Evolutionary conservation across 2,329 filamentous ascomycete genomes (phyloP).

Genomic region (Xylariaceae sp.): DNA sequence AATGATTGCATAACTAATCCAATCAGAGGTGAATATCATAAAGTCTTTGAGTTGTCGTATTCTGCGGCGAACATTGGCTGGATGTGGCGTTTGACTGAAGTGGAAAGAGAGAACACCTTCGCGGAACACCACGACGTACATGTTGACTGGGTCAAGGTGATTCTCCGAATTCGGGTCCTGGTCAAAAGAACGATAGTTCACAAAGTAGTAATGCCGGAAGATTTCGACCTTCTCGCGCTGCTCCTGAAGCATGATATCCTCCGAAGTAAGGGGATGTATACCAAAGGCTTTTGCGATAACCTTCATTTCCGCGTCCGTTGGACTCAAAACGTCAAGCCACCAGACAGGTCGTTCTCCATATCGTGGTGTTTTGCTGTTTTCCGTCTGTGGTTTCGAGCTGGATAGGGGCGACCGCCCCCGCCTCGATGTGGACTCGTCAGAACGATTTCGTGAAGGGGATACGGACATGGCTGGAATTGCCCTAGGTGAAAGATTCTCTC

Average conservation of each 20-base stretch:
- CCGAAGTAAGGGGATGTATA: slow-evolving; percentile 89
- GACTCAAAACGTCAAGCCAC: slow-evolving; percentile 90
- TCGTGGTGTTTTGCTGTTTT: slow-evolving; percentile 34
- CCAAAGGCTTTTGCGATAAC: slow-evolving; percentile 87
- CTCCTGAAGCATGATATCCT: slow-evolving; percentile 97
- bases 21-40: slow-evolving; percentile 85
- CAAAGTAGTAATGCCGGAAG: slow-evolving; percentile 96
- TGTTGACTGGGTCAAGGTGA: slow-evolving; percentile 91
- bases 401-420: slow-evolving; percentile 22
- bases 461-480: slow-evolving; percentile 12
- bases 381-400: slow-evolving; percentile 13
- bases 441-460: slow-evolving; percentile 21
- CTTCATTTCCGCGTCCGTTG: slow-evolving; percentile 94
- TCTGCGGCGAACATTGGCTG: slow-evolving; percentile 88
- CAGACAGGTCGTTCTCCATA: slow-evolving; percentile 86
- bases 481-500: slow-evolving; percentile 14
- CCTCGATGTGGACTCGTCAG: slow-evolving; percentile 23
- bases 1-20: slow-evolving; percentile 97
- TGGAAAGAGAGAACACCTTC: slow-evolving; percentile 96
- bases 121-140: slow-evolving; percentile 95
- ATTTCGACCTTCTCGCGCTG: slow-evolving; percentile 96
- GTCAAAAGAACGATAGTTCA: slow-evolving; percentile 97
- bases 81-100: slow-evolving; percentile 92
- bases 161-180: slow-evolving; percentile 85
- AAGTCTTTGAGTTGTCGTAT: slow-evolving; percentile 94